Conservation (phyloP, 257 asterid species). For the Pogostemon cablin region DNA sequence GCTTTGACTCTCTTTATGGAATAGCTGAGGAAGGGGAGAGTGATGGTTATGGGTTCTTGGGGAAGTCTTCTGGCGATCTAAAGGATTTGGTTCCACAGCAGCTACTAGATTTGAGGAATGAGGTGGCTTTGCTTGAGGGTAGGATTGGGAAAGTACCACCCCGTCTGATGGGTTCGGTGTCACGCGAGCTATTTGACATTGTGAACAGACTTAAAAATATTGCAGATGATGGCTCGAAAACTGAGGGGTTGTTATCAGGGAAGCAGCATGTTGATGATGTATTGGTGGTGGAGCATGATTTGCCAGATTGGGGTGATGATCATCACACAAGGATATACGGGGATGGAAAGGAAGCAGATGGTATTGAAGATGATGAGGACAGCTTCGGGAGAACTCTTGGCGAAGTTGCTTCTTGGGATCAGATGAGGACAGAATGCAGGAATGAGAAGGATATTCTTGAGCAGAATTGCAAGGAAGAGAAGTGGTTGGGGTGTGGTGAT, state of each 20-base stretch:
- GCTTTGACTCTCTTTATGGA: conserved; percentile 64
- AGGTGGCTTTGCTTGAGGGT: conserved; percentile 72
- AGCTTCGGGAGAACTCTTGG: conserved; percentile 90
- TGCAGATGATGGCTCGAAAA: conserved; percentile 70
- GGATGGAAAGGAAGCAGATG: conserved; percentile 73
- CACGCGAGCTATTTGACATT: conserved; percentile 71
- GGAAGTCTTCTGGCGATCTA: conserved; percentile 57
- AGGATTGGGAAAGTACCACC: conserved; percentile 62
- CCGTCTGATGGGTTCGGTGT: conserved; percentile 58
- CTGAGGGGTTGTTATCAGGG: conserved; percentile 57
- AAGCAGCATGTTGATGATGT: conserved; percentile 73
- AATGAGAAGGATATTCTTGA: conserved; percentile 65
- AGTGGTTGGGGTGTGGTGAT: conserved; percentile 71
- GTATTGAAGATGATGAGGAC: conserved; percentile 84
- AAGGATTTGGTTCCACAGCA: conserved; percentile 66
- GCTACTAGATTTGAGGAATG: conserved; percentile 72
- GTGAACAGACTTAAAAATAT: conserved; percentile 58
- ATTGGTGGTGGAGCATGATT: conserved; percentile 83
- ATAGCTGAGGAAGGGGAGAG: conserved; percentile 72
- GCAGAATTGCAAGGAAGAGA: conserved; percentile 70
- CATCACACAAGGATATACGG: conserved; percentile 62
- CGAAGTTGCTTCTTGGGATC: conserved; percentile 92
- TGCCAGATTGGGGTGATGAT: conserved; percentile 88
- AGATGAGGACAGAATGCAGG: conserved; percentile 64
- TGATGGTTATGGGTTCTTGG: conserved; percentile 60